Evolutionary conservation across 2,329 filamentous ascomycete species (phyloP), one percentile per base, ranked within the genome.

Genomic region (Monilinia fructigena): DNA sequence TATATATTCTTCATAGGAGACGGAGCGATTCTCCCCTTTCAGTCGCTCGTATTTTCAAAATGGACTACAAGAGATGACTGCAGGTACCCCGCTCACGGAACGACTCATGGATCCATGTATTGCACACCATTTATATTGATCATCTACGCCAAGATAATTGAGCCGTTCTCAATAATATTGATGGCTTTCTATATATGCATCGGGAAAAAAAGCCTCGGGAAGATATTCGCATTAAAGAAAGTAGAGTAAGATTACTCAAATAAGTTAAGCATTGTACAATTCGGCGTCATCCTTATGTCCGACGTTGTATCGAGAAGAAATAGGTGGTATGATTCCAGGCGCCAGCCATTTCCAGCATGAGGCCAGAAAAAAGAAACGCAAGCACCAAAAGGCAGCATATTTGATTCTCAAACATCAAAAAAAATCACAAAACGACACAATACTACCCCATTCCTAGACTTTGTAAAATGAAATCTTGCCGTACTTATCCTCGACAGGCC

Each of bases 401-500:
- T 10, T 10, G 40, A 16, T 16, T 16, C n/a, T 50, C 4, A 31
- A 38, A 31, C 26, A 8, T 23, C 18, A 8, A 14, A 50, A 26
- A 38, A 14, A 20, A 61, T 47, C 35, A 61, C 45, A 38, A 38
- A 38, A 31, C 31, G 14, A 40, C 7, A 47, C 31, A n/a, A 61
- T 35, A 4, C 26, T 52, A 50, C 2, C 28, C 16, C 47, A 23
- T 26, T 50, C 28, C 31, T 42, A 28, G 2, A 31, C 6, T 63
- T 18, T 45, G 18, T 56, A 45, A 1, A 65, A 47, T 14, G 26
- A 23, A 26, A 70, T 54, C 26, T 55, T 48, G 23, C 67, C 67
- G 53, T 66, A 70, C 35, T 70, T 68, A 50, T 69, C 69, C 50
- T 68, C 56, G 28, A 48, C 23, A 52, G 63, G 26, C 55, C 40